Evolutionary conservation across 2,329 filamentous ascomycete genomes (phyloP).

Genomic region (Boeremia exigua): DNA sequence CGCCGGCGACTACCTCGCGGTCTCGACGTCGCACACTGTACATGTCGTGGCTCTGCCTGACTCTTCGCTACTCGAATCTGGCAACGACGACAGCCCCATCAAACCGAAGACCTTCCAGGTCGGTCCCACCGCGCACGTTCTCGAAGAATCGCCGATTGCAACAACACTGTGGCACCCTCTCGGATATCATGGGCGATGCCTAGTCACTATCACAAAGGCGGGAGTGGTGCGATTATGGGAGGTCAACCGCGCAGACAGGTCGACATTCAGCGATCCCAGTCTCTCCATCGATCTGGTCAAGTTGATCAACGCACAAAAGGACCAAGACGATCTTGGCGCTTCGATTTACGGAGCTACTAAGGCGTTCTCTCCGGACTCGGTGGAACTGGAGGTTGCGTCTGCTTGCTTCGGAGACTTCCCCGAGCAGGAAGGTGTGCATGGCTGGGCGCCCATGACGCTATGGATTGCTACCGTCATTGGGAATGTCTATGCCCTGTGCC

Average conservation of each 20-base stretch:
- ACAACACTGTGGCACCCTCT: slow-evolving; percentile 92
- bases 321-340: slow-evolving; percentile 83
- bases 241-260: slow-evolving; percentile 79
- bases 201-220: slow-evolving; percentile 89
- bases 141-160: slow-evolving; percentile 79
- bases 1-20: slow-evolving; percentile 78
- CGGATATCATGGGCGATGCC: slow-evolving; percentile 77
- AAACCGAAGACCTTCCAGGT: slow-evolving; percentile 87
- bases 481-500: slow-evolving; percentile 91
- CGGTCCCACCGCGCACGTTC: slow-evolving; percentile 90
- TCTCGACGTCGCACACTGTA: slow-evolving; percentile 85
- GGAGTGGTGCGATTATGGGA: slow-evolving; percentile 92
- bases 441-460: slow-evolving; percentile 93
- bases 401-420: slow-evolving; percentile 83
- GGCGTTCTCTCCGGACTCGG: slow-evolving; percentile 84
- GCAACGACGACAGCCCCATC: slow-evolving; percentile 73
- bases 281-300: slow-evolving; percentile 89
- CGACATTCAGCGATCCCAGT: slow-evolving; percentile 83
- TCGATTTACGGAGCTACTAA: slow-evolving; percentile 76
- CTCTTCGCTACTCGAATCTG: slow-evolving; percentile 73
- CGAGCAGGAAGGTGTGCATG: slow-evolving; percentile 61
- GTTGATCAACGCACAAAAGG: slow-evolving; percentile 79
- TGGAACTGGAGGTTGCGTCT: slow-evolving; percentile 93
- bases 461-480: slow-evolving; percentile 97
- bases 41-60: slow-evolving; percentile 88